Evolutionary conservation across 495 filamentous ascomycete genomes (phyloP).

Genomic region (Aspergillus baeticus): DNA sequence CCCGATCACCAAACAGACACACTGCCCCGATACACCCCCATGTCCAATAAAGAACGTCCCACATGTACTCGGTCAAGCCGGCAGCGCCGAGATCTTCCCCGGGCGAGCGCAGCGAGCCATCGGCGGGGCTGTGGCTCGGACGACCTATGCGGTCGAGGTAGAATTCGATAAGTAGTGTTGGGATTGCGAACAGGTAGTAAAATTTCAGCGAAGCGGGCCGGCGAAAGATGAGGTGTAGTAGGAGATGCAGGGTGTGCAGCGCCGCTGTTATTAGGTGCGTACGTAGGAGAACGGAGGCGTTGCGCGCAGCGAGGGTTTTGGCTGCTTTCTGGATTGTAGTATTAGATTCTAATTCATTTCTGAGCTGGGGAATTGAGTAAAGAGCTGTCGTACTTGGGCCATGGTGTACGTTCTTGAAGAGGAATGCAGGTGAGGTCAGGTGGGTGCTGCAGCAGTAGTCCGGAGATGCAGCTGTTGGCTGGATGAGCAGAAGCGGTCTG

Average conservation of each 20-base stretch:
- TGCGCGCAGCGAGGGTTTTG: conserved; percentile 85
- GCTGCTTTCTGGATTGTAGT: conserved; percentile 72
- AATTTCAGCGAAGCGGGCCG: conserved; percentile 63
- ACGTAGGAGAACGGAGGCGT: conserved; percentile 68
- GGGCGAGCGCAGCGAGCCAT: conserved; percentile 65
- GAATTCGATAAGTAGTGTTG: conserved; percentile 74
- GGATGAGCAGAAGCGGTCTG: no score
- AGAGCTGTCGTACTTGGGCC: conserved; percentile 32
- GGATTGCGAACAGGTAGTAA: conserved; percentile 71
- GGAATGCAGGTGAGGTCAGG: conserved; percentile 3
- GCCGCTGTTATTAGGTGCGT: conserved; percentile 71
- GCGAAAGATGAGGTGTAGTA: conserved; percentile 65
- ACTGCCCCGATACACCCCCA: conserved; percentile 67
- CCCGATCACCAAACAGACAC: conserved; percentile 69
- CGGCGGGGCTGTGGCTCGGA: conserved; percentile 62
- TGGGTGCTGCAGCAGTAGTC: background rate
- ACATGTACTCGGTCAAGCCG: conserved; percentile 96
- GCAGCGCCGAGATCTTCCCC: conserved; percentile 89
- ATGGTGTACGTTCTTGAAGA: conserved; percentile 11
- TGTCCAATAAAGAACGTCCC: conserved; percentile 92
- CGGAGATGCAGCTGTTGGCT: background rate
- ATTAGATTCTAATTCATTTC: no score
- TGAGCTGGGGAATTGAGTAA: background rate
- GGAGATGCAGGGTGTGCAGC: conserved; percentile 71
- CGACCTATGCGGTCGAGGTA: conserved; percentile 81